Evolutionary conservation across 495 filamentous ascomycete genomes (phyloP).

Genomic region (Penicillium paxilli): DNA sequence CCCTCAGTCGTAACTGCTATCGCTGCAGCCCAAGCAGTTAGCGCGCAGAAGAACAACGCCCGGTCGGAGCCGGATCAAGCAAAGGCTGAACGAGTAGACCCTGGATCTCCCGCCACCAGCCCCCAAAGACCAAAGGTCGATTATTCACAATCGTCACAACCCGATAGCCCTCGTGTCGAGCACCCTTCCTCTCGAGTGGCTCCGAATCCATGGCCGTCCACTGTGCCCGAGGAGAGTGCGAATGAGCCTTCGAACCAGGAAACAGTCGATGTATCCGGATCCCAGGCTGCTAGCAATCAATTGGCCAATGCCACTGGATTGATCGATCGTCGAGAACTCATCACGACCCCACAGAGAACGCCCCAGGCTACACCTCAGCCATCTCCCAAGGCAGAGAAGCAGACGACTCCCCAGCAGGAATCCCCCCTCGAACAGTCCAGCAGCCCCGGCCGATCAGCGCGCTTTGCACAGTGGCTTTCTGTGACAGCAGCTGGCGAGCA

Average conservation of each 20-base stretch:
- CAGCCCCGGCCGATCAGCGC: slow-evolving; percentile 68
- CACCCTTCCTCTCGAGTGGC: slow-evolving; percentile 18
- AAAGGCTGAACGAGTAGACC: slow-evolving; percentile 7
- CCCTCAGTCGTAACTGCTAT: slow-evolving; percentile 39
- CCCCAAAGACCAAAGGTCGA: neutral
- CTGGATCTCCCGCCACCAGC: neutral
- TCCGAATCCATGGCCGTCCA: slow-evolving; percentile 57
- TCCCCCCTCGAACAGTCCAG: slow-evolving; percentile 41
- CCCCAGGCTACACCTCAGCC: slow-evolving; percentile 5
- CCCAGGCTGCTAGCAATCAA: slow-evolving; percentile 4
- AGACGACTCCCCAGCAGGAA: slow-evolving; percentile 15
- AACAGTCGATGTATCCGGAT: neutral
- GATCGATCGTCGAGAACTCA: slow-evolving; percentile 11
- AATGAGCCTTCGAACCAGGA: slow-evolving; percentile 6
- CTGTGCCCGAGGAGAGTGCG: slow-evolving; percentile 53
- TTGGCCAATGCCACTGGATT: slow-evolving; percentile 14
- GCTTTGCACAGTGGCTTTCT: slow-evolving; percentile 64
- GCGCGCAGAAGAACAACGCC: slow-evolving; percentile 11
- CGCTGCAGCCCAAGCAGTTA: slow-evolving; percentile 34
- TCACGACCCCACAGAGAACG: slow-evolving; percentile 11
- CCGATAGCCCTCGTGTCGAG: neutral
- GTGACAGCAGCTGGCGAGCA: slow-evolving; percentile 49
- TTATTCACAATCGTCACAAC: neutral
- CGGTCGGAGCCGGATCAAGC: slow-evolving; percentile 1
- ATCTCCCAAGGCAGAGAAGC: slow-evolving; percentile 8